Percentiles rank a stretch among this genome's conserved stretches.
Evolutionary conservation across 208 protist species (phyloP).

Genomic region (Trypanosoma scelopori): DNA sequence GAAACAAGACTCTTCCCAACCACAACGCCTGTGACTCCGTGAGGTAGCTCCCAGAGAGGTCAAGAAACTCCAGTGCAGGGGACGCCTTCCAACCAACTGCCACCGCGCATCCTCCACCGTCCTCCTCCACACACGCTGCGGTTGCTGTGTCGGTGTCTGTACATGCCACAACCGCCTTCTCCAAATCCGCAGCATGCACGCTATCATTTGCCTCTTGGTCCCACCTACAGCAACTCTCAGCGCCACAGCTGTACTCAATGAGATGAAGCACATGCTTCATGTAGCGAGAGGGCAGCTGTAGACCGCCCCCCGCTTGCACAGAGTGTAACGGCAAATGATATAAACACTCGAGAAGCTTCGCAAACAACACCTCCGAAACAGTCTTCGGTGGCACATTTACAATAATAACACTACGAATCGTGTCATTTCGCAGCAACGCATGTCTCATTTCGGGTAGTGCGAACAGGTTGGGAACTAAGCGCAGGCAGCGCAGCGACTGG

Average conservation of each 20-base stretch:
- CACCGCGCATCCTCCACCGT: not conserved
- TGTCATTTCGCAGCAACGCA: slow-evolving; percentile 17
- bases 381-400: not conserved
- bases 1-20: slow-evolving; percentile 32
- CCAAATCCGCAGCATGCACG: too few species aligned
- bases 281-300: slow-evolving; percentile 15
- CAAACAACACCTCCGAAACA: slow-evolving; percentile 12
- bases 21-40: slow-evolving; percentile 18
- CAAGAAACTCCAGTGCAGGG: slow-evolving; percentile 30
- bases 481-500: slow-evolving; percentile 21
- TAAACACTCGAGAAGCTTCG: slow-evolving; percentile 24
- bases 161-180: not conserved
- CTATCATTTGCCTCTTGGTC: not conserved
- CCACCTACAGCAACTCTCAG: slow-evolving; percentile 19
- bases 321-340: slow-evolving; percentile 36
- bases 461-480: slow-evolving; percentile 22
- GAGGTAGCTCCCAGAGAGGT: slow-evolving; percentile 29
- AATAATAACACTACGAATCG: slow-evolving; percentile 22
- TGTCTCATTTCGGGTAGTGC: not conserved
- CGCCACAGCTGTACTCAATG: slow-evolving; percentile 34
- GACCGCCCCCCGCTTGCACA: slow-evolving; percentile 21
- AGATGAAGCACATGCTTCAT: slow-evolving; percentile 36
- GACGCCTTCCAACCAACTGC: not conserved
- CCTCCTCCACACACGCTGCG: not conserved
- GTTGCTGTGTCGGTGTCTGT: not conserved